These are phyloP conservation scores for Chlamydomonas reinhardtii DNA, from an alignment of 163 green algal species.

Conservation along the genomic window DNA sequence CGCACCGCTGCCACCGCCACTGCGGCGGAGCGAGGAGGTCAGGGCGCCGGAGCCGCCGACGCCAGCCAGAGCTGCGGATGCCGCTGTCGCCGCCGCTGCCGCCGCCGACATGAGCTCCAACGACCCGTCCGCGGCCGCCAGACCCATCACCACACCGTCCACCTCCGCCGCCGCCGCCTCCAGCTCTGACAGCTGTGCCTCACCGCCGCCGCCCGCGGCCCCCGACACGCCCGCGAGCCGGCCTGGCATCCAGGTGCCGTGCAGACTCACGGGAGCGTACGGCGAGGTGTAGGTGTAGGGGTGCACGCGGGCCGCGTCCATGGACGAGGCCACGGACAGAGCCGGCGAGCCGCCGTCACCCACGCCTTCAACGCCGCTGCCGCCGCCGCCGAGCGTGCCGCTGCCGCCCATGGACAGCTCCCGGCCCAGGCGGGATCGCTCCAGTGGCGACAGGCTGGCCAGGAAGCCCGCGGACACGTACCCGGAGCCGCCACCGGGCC, in stretches of 20 bases:
- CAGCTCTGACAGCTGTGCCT: background rate
- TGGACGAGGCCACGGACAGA: background rate
- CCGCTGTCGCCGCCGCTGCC: background rate
- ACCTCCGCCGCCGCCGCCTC: no score
- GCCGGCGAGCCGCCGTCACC: background rate
- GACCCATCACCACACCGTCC: background rate
- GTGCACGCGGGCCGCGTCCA: background rate
- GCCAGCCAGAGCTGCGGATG: background rate
- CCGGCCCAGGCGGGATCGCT: background rate
- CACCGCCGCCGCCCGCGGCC: no score
- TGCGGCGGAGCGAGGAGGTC: no score
- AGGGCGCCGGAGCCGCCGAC: background rate
- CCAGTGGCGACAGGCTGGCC: background rate
- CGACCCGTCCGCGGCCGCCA: conserved; percentile 9
- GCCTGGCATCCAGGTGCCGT: background rate
- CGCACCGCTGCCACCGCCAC: background rate
- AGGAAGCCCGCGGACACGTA: background rate
- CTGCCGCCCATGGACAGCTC: background rate
- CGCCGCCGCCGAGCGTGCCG: no score
- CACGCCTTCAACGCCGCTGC: no score
- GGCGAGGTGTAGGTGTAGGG: background rate
- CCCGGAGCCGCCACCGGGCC: no score
- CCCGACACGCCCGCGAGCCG: background rate
- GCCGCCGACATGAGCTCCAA: conserved; percentile 26
- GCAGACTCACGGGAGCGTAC: no score